Evolutionary conservation across 2,329 filamentous ascomycete genomes (phyloP).

Genomic region (Fusarium sp.): DNA sequence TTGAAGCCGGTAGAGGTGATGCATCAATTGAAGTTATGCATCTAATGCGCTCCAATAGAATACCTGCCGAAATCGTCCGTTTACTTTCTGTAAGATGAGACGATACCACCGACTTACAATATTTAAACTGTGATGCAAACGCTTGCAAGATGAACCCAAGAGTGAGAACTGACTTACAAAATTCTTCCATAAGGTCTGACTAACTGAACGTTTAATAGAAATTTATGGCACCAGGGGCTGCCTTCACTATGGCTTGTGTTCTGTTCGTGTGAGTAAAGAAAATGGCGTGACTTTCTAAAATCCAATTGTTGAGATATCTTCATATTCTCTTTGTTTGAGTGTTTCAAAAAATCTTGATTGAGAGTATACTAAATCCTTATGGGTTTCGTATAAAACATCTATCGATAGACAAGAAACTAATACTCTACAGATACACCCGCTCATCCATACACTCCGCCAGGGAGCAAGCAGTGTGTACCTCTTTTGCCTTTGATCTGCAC

Average conservation of each 20-base stretch:
- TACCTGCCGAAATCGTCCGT: constrained; percentile 18
- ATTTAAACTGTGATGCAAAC: background rate
- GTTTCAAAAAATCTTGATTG: too few relatives aligned
- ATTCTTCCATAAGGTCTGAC: background rate
- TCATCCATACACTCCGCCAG: constrained; percentile 56
- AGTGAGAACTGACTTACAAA: constrained; percentile 20
- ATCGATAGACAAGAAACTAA: constrained; percentile 2
- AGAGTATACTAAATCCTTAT: background rate
- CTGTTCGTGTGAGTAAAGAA: constrained; percentile 58
- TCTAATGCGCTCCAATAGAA: constrained; percentile 22
- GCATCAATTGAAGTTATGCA: constrained; percentile 48
- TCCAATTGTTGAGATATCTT: background rate
- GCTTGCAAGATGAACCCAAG: constrained; percentile 47
- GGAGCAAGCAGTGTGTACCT: constrained; percentile 46
- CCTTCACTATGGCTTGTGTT: constrained; percentile 66
- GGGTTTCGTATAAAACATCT: background rate
- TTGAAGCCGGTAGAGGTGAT: constrained; percentile 18
- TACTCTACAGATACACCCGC: constrained; percentile 52
- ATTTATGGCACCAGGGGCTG: constrained; percentile 63
- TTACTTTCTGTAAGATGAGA: constrained; percentile 17
- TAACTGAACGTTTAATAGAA: constrained; percentile 48
- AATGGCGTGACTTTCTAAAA: constrained; percentile 32
- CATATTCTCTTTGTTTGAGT: background rate
- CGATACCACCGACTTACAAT: background rate
- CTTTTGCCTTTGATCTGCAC: background rate